Evolutionary conservation across 2,329 filamentous ascomycete species (phyloP), one percentile per base, ranked within the genome.

Genomic region (Albophoma yamanashiensis): DNA sequence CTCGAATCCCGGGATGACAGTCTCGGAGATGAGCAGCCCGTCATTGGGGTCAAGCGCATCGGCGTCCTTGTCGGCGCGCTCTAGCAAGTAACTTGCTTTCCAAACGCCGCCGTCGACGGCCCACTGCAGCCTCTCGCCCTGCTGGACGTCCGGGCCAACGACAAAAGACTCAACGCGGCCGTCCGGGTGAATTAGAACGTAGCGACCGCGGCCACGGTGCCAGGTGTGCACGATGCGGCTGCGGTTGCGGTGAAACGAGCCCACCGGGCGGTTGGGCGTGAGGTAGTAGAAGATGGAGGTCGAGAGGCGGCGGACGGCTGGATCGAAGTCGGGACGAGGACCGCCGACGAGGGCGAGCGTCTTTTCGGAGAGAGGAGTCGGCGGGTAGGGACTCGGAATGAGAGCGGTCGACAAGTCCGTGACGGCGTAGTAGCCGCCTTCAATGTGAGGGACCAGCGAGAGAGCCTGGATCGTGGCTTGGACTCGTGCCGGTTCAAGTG

Each of bases 1-100:
- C 67, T 88, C 85, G 66, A 89, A 89, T 0, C 86, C 87, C 0
- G 86, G 86, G 9, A 88, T 78, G 1, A 88, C 85, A 0, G 84
- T 87, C 75, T 89, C 85, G 56, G 81, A 84, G 61, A 89, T 88
- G 72, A 89, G 74, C 65, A 88, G 69, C 0, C 82, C 83, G 22
- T 75, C 76, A 43, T 73, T 75, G 43, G 65, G 69, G 34, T 67
- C 70, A 52, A 71, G 70, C 27, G 68, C 70, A 58, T 80, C 78
- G 9, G 57, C 60, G 2, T 58, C 58, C n/a, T 52, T n/a, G 27
- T 40, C 25, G 9, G 20, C 1, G 15, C 43, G 38, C 52, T 70
- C 65, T 39, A 87, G 69, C 60, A 89, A 67, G 70, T 80, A 88
- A 66, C 79, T 86, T 14, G 81, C 82, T 72, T 89, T 89, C 68